Evolutionary conservation across 2,329 filamentous ascomycete genomes (phyloP), one percentile per base, ranked within the genome.

Genomic region (Diaporthe humulicola): DNA sequence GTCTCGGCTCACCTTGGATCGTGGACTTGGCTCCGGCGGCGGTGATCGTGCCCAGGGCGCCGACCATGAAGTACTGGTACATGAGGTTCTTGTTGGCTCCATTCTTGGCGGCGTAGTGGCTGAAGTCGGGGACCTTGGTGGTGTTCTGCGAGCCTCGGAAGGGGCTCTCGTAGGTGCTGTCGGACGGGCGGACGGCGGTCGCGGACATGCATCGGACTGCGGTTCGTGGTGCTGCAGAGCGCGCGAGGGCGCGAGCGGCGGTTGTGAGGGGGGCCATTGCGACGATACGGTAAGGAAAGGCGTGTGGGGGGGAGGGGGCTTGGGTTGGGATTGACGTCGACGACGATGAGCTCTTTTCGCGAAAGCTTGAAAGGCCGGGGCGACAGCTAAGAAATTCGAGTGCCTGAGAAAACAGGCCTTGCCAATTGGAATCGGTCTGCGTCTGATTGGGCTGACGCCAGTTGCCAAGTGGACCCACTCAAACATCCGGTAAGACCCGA

Each of bases 31-130:
- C 97, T 83, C 96, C 96, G 79, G 97, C 94, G 75, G 96, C 96
- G 78, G 94, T 92, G 84, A 98, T 90, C 82, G 97, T 93, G 84
- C 97, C 97, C 90, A 99, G 93, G 73, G 95, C 93, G 81, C 97
- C 97, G 79, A 98, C 97, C 95, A 98, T 98, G 88, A 99, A 98
- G 91, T 99, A 99, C 82, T 93, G 92, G 86, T 98, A 97, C 80
- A 98, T 88, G 89, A 96, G 93, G 88, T 98, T 98, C 82, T 89
- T 89, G 79, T 88, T 90, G 85, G 93, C 89, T 80, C 87, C 87
- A 78, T 88, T 87, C 84, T 91, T 92, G 86, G 91, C 93, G 87
- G 92, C 89, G 89, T 99, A 99, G 85, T 95, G 93, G 85, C 91
- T 91, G 87, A 98, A 98, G 87, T 94, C 92, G 80, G 97, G 97